phyloP scores from a whole-genome alignment of 495 filamentous ascomycete genomes.

The Aspergillus hancockii region DNA sequence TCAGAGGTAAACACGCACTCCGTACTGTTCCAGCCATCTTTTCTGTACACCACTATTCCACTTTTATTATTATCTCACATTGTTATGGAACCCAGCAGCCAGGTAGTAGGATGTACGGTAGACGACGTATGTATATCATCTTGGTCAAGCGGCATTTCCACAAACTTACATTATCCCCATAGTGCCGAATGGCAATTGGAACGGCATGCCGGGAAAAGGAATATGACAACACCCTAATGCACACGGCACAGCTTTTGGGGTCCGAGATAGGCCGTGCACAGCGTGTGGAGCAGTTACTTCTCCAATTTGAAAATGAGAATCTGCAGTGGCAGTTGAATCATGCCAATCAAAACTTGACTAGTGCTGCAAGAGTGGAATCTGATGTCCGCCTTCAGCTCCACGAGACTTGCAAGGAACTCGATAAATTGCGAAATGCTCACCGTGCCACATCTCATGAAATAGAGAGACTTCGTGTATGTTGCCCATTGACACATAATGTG shows the following conservation, averaged over 20 bases:
- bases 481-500: not conserved
- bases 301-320: constrained; percentile 70
- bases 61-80: constrained; percentile 11
- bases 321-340: constrained; percentile 61
- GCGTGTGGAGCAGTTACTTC: constrained; percentile 64
- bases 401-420: constrained; percentile 53
- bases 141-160: not conserved
- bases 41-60: not conserved
- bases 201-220: constrained; percentile 60
- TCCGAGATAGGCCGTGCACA: constrained; percentile 67
- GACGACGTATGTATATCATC: constrained; percentile 29
- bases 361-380: constrained; percentile 49
- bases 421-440: constrained; percentile 55
- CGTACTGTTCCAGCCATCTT: not conserved
- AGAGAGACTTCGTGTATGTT: constrained; percentile 64
- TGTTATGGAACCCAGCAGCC: constrained; percentile 19
- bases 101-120: constrained; percentile 14
- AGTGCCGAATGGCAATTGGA: constrained; percentile 48
- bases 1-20: not conserved
- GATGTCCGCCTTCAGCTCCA: constrained; percentile 60
- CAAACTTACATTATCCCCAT: constrained; percentile 18
- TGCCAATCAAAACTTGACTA: constrained; percentile 51
- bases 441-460: constrained; percentile 63
- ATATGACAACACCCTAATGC: constrained; percentile 60
- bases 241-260: constrained; percentile 61